phyloP scores from a whole-genome alignment of 2,329 filamentous ascomycete genomes.

The Neocucurbitaria cava region DNA sequence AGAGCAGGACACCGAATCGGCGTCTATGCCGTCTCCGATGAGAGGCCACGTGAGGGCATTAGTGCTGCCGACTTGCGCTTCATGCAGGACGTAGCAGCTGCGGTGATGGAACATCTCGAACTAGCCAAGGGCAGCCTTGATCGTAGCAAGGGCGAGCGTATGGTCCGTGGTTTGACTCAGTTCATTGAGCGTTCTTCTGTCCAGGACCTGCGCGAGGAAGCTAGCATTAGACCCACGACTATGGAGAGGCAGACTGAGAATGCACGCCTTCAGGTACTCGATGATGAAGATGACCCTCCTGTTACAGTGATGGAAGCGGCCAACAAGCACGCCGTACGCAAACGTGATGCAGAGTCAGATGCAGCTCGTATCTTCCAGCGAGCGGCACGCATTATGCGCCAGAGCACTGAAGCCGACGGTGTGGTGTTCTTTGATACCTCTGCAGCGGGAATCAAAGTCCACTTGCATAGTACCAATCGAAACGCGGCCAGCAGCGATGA shows the following conservation, averaged over 20 bases:
- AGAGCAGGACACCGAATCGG: conserved; percentile 40
- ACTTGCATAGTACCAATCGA: conserved; percentile 29
- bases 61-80: conserved; percentile 35
- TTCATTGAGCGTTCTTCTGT: conserved; percentile 41
- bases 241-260: conserved; percentile 46
- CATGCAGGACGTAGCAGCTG: conserved; percentile 40
- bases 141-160: conserved; percentile 35
- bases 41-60: conserved; percentile 32
- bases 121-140: conserved; percentile 36
- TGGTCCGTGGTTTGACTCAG: conserved; percentile 44
- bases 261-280: conserved; percentile 35
- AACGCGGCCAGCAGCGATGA: conserved; percentile 32
- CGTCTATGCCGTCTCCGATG: conserved; percentile 41
- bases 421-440: conserved; percentile 47
- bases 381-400: conserved; percentile 45
- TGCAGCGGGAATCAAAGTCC: conserved; percentile 34
- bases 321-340: conserved; percentile 26
- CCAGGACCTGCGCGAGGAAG: conserved; percentile 26
- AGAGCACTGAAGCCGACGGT: conserved; percentile 43
- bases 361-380: conserved; percentile 41
- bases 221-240: conserved; percentile 24
- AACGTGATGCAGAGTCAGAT: conserved; percentile 31
- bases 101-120: conserved; percentile 44
- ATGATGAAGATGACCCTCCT: conserved; percentile 24
- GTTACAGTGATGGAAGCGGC: conserved; percentile 8